Base-by-base conservation (phyloP, 345 rosid species). In the Anastatica hierochuntica region DNA sequence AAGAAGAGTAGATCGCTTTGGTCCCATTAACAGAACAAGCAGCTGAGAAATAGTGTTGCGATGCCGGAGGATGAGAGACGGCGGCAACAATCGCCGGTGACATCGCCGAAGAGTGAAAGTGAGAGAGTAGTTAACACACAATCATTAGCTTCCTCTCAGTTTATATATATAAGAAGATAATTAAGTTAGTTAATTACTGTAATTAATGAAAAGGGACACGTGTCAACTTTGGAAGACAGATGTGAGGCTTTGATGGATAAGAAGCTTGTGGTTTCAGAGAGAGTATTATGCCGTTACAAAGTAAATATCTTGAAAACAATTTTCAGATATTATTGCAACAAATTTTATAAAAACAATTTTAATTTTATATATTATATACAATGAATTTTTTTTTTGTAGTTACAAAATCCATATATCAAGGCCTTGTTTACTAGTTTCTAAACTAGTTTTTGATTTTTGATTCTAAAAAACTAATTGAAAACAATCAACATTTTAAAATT, bases 1-100 rank as follows among this genome's bases (percentile, higher is more conserved):
- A 65, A 2, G 63, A 49, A 24, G 56, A 29, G 29, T 34, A 33
- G 46, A 56, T 49, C 41, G 53, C 2, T 58, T 49, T 49, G 14
- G n/a, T 7, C 35, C 59, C 48, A 14, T 17, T 16, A 26, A 19
- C 20, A 9, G 38, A 34, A 21, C 3, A 2, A 11, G 19, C 20
- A 35, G 26, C n/a, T 4, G 17, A 27, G 49, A 13, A 46, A 56
- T 4, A 33, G 4, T 52, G 60, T 23, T 49, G 47, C 7, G 79
- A 44, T 12, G 67, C 31, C 41, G 56, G 56, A n/a, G 72, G 57
- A 16, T 66, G 34, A 58, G n/a, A n/a, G n/a, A 64, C 43, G 31
- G 64, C 46, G 51, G 60, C 30, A 12, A 69, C 9, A 3, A 69
- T 62, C 51, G 65, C 61, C 64, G 71, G 67, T 13, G 64, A 66